Evolutionary conservation across 768 basidiomycete genomes (phyloP), one percentile per base, ranked within the genome.

Genomic region (Rubroboletus satanas): DNA sequence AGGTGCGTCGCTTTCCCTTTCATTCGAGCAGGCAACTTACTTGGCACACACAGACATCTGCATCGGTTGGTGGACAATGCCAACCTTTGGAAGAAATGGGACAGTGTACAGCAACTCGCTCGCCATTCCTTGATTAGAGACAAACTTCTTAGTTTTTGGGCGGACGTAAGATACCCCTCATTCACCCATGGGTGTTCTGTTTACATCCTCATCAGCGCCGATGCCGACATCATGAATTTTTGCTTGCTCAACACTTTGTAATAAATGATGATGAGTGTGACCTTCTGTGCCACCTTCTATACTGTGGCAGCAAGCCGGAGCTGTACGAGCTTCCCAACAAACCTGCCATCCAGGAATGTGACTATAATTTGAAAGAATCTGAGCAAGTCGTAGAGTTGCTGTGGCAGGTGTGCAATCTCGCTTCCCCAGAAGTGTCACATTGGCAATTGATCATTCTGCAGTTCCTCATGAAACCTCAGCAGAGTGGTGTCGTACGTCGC

Each of bases 351-450:
- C 15, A 2, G 7, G 55, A 23, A 28, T 18, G 28, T 29, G 37
- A 9, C 2, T n/a, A 2, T 23, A 1, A 14, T 21, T n/a, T 37
- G n/a, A 51, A 43, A 37, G 63, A 61, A 42, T 64, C 58, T n/a
- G 43, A 56, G 21, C 45, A 61, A 29, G 31, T 62, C 31, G 37
- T 69, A 32, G 69, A 69, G 43, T 45, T 69, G 17, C 51, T 67
- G 32, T 64, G 63, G 58, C 5, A 57, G 56, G 67, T 69, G 7
- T 11, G 50, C 4, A 10, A 43, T 57, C 44, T 49, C 18, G 4
- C 35, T 37, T 12, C 17, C 55, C n/a, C 39, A 5, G 10, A 28
- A 26, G 33, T 45, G 21, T 46, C 44, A 41, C 28, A 12, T 29
- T 15, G 21, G 9, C 18, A 5, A 49, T 36, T 32, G 36, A 52